Base-by-base conservation (phyloP, 139 green algal species). In the Gonium pectorale region DNA sequence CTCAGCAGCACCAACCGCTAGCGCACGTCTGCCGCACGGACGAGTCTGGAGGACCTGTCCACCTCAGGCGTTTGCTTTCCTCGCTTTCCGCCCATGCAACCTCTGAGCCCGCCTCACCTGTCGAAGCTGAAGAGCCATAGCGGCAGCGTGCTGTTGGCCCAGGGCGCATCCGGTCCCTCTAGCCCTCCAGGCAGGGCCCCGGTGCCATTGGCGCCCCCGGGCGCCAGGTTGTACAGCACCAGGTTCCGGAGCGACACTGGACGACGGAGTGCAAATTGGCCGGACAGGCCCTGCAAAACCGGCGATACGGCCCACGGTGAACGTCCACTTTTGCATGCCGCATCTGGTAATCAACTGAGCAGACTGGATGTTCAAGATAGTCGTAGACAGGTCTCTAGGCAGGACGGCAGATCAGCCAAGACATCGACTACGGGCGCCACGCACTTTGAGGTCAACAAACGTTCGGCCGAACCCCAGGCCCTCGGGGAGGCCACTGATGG, bases 151-250 rank as follows among this genome's bases (percentile, higher is more conserved):
- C 69, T 78, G 44, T 78, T 63, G 5, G 7, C n/a, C 69, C 69
- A 78, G 22, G 44, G 29, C 44, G 27, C 44, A 41, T 78, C 69
- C 4, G 44, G 17, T 7, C 21, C 59, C 21, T 37, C 49, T 56
- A 56, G n/a, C n/a, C n/a, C n/a, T n/a, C n/a, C n/a, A n/a, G n/a
- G n/a, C n/a, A n/a, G n/a, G n/a, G n/a, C n/a, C n/a, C n/a, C n/a
- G n/a, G n/a, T n/a, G n/a, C n/a, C 40, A 41, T 75, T 59, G 13
- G 41, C 24, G 40, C 43, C 67, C 22, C 69, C 69, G 22, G 69
- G 69, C 6, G 44, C 69, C n/a, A 78, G 69, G 69, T 78, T 78
- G 69, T 78, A 78, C 44, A 78, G 43, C 26, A 78, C 69, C 41
- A 78, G 69, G 69, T 62, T 62, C 41, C 69, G 69, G 43, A 78